These are phyloP conservation scores for Sordariomycetes sp. DNA, from an alignment of 2,329 filamentous ascomycete species.

Conservation along the genomic window DNA sequence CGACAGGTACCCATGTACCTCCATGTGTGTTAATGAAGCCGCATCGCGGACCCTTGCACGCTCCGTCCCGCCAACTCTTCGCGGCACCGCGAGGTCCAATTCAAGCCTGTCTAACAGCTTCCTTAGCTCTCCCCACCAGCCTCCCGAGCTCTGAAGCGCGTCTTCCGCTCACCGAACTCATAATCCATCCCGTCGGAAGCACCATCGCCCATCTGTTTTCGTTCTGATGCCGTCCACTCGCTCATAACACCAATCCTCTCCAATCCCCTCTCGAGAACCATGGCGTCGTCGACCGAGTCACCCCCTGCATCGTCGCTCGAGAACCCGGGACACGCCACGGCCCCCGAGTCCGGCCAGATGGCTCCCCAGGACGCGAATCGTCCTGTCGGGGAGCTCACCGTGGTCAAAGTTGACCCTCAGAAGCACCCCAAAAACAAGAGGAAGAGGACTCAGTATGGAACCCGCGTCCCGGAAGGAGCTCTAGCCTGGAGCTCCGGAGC, in stretches of 20 bases:
- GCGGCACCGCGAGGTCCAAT: background rate
- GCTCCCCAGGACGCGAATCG: background rate
- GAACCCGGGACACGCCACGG: background rate
- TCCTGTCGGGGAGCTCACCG: slow-evolving; percentile 6
- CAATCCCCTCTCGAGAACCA: background rate
- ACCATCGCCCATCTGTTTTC: background rate
- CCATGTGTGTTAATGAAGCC: background rate
- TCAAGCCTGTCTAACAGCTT: background rate
- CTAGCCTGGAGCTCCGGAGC: background rate
- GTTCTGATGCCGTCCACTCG: slow-evolving; percentile 4
- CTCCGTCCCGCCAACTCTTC: background rate
- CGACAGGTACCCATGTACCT: background rate
- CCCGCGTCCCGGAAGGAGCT: background rate
- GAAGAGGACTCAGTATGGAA: slow-evolving; percentile 9
- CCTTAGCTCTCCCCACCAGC: background rate
- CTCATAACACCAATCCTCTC: background rate
- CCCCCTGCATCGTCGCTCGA: slow-evolving; percentile 3
- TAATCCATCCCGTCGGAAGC: background rate
- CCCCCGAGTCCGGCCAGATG: background rate
- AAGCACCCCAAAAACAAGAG: slow-evolving; percentile 9
- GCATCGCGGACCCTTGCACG: background rate
- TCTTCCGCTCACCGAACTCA: background rate
- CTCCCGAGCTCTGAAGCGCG: background rate
- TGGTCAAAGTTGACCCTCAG: slow-evolving; percentile 9
- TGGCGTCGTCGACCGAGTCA: slow-evolving; percentile 2